Evolutionary conservation across 805 yeast species (phyloP).

Genomic region (Zygoascus biomembranicola): DNA sequence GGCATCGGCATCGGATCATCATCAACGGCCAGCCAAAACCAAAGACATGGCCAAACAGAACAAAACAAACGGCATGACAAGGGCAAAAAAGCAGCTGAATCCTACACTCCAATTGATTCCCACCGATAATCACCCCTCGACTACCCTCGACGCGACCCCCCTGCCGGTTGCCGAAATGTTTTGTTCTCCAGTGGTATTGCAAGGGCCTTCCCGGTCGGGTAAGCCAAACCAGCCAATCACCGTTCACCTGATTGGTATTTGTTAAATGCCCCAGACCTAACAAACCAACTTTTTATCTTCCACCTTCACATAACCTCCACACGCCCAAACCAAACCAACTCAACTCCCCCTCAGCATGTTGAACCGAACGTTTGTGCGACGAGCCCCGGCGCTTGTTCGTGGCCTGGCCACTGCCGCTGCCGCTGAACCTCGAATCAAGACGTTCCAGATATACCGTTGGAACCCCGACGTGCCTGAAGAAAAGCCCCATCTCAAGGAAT

Average conservation of each 20-base stretch:
- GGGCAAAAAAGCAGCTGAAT: too few species aligned
- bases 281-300: background rate
- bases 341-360: background rate
- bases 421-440: constrained; percentile 55
- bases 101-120: too few species aligned
- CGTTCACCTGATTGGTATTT: background rate
- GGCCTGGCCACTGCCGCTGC: constrained; percentile 34
- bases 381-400: background rate
- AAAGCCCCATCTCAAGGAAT: constrained; percentile 79
- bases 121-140: too few species aligned
- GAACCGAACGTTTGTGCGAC: background rate
- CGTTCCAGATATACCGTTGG: constrained; percentile 95
- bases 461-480: constrained; percentile 92
- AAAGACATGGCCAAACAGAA: background rate
- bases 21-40: background rate
- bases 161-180: too few species aligned
- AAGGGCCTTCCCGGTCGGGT: background rate
- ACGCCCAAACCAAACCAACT: background rate
- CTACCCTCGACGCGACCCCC: too few species aligned
- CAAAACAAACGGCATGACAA: too few species aligned
- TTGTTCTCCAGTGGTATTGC: too few species aligned
- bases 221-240: background rate
- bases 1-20: too few species aligned
- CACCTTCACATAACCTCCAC: background rate
- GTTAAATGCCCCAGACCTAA: background rate